Evolutionary conservation across 2,329 filamentous ascomycete genomes (phyloP).

Genomic region (Neobulgaria alba): DNA sequence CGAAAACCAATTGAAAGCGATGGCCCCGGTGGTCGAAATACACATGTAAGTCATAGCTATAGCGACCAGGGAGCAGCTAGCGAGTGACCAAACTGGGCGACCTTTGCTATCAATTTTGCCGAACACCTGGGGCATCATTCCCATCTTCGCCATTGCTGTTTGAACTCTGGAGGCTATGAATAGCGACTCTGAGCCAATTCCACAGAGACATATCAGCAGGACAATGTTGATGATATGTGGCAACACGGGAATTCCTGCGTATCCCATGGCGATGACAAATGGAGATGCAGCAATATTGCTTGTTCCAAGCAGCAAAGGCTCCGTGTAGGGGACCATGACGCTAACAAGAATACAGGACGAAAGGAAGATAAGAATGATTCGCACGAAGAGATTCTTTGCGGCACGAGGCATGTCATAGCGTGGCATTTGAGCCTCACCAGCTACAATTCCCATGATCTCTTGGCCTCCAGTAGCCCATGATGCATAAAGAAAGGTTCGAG

Average conservation of each 20-base stretch:
- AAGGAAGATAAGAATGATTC: constrained; percentile 46
- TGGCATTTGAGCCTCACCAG: constrained; percentile 45
- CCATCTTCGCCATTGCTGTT: no score
- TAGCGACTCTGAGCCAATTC: constrained; percentile 39
- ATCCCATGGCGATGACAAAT: constrained; percentile 49
- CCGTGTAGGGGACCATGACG: constrained; percentile 36
- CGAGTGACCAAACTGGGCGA: no score
- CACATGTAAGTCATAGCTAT: no score
- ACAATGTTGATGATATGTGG: constrained; percentile 67
- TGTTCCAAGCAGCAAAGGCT: constrained; percentile 27
- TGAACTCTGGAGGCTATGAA: no score
- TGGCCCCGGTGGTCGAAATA: no score
- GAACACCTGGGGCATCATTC: no score
- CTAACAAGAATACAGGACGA: constrained; percentile 35
- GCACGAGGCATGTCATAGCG: constrained; percentile 42
- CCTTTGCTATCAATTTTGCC: no score
- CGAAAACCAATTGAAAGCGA: no score
- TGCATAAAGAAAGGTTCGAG: constrained; percentile 29
- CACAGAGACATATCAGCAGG: constrained; percentile 63
- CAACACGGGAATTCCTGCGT: constrained; percentile 56
- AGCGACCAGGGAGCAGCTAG: no score
- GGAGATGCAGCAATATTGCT: constrained; percentile 30
- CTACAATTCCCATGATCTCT: constrained; percentile 44
- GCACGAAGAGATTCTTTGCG: constrained; percentile 38
- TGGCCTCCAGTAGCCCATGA: constrained; percentile 37